These are phyloP conservation scores for Gigaspora rosea DNA, from an alignment of 192 early-diverging fungal species.

Conservation along the genomic window DNA sequence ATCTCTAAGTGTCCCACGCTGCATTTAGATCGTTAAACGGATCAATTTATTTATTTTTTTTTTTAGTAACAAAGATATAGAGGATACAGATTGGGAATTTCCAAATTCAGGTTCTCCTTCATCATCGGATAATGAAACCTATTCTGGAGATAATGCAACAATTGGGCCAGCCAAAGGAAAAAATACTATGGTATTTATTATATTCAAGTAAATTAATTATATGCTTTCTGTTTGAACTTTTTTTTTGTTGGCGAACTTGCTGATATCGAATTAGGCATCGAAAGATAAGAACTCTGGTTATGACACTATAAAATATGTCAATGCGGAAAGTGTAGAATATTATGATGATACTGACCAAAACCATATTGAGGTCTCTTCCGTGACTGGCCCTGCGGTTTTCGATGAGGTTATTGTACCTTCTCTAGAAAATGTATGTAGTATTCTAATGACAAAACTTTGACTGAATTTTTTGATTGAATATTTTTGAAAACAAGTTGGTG, in stretches of 20 bases:
- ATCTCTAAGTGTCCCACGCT: too few species aligned
- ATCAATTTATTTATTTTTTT: not conserved
- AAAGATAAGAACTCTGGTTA: conserved; percentile 41
- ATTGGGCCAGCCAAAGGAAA: conserved; percentile 32
- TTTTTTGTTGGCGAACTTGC: conserved; percentile 1
- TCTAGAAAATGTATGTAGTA: conserved; percentile 18
- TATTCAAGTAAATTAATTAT: not conserved
- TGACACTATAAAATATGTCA: conserved; percentile 40
- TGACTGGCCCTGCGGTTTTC: conserved; percentile 36
- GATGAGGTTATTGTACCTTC: conserved; percentile 37
- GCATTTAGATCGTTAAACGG: not conserved
- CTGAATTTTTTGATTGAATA: not conserved
- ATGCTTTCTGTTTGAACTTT: not conserved
- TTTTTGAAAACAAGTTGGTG: not conserved
- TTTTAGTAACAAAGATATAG: conserved; percentile 38
- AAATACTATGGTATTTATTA: conserved; percentile 18
- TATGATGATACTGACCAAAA: conserved; percentile 28
- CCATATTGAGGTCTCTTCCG: conserved; percentile 15
- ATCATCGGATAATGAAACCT: conserved; percentile 26
- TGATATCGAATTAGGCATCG: not conserved
- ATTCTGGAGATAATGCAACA: conserved; percentile 2
- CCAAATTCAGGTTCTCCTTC: conserved; percentile 35
- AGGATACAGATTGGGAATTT: conserved; percentile 59
- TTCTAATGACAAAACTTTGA: not conserved
- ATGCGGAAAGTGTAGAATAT: conserved; percentile 31